These are phyloP conservation scores for Diplodia scrobiculata DNA, from an alignment of 2,329 filamentous ascomycete genomes.

Conservation along the genomic window DNA sequence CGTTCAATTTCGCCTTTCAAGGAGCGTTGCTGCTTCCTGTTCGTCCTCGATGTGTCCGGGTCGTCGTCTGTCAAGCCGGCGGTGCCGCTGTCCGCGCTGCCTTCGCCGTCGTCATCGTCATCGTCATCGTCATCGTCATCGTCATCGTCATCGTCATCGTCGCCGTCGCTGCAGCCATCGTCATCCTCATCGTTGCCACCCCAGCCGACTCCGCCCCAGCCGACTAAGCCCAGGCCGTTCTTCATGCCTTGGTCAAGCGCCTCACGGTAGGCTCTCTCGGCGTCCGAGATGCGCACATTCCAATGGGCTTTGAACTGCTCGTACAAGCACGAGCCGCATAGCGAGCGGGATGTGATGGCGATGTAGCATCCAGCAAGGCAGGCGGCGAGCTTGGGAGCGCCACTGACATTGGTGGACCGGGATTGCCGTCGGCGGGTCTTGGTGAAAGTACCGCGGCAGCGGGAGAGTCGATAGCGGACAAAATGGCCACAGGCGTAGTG, in stretches of 20 bases:
- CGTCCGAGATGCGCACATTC: constrained; percentile 28
- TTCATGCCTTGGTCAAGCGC: constrained; percentile 31
- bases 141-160: background rate
- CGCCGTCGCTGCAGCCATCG: background rate
- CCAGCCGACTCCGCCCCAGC: constrained; percentile 2
- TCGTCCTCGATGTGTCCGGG: background rate
- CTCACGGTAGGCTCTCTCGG: background rate
- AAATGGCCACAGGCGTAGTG: constrained; percentile 42
- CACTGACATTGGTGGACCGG: constrained; percentile 20
- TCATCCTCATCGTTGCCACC: constrained; percentile 6
- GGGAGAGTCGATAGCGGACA: constrained; percentile 37
- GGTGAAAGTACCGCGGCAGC: constrained; percentile 41
- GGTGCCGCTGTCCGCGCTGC: background rate
- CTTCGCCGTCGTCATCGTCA: background rate
- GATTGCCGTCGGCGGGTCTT: constrained; percentile 27
- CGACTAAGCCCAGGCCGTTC: constrained; percentile 28
- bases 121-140: background rate
- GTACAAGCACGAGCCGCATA: constrained; percentile 36
- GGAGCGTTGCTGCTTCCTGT: background rate
- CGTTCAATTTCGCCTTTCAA: background rate
- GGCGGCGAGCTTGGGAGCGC: constrained; percentile 32
- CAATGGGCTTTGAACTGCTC: constrained; percentile 30
- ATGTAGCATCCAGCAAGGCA: constrained; percentile 38
- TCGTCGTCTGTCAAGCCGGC: background rate
- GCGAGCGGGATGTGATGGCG: constrained; percentile 30